Percentiles rank a stretch among this genome's conserved stretches.
These are phyloP conservation scores for Microstegium vimineum DNA, from an alignment of 176 grass and related monocot species.

Conservation along the genomic window DNA sequence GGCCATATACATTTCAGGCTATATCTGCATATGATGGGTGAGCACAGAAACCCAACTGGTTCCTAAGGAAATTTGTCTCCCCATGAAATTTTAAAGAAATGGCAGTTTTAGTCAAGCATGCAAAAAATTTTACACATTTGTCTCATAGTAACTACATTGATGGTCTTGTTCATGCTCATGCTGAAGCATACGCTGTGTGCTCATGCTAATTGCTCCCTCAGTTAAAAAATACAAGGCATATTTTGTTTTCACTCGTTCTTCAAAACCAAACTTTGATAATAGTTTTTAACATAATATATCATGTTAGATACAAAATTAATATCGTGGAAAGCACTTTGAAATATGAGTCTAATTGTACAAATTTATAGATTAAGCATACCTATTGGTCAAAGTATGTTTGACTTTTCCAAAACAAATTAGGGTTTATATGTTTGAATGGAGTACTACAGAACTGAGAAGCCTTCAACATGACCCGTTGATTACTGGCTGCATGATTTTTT, in stretches of 20 bases:
- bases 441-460: neutral
- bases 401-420: neutral
- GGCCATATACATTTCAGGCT: constrained; percentile 67
- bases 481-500: neutral
- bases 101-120: neutral
- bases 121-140: neutral
- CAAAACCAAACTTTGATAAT: neutral
- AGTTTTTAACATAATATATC: neutral
- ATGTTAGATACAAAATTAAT: neutral
- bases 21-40: constrained; percentile 86
- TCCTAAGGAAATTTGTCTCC: neutral
- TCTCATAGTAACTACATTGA: neutral
- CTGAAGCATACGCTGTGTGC: neutral
- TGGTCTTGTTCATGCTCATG: neutral
- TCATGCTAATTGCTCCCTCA: too few species aligned
- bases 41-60: constrained; percentile 19
- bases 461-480: neutral
- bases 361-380: neutral
- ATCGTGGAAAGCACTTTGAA: neutral
- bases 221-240: too few species aligned
- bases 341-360: neutral
- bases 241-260: neutral
- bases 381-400: neutral
- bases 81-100: neutral
- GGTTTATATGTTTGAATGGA: neutral